Conservation (phyloP, 768 basidiomycete species). For the Mycena filopes region DNA sequence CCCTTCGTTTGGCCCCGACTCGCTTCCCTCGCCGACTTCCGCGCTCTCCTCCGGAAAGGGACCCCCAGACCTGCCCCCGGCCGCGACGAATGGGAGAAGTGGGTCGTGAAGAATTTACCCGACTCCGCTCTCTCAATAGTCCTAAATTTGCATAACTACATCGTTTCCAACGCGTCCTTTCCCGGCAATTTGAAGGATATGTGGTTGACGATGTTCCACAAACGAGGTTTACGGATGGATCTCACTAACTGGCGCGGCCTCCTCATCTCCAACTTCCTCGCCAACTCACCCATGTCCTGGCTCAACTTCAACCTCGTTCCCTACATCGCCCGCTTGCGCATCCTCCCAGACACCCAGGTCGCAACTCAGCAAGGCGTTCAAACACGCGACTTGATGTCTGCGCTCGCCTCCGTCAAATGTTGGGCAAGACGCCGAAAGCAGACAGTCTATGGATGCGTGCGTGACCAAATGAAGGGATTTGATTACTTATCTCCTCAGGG, state of each 20-base stretch:
- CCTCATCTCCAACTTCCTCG: conserved; percentile 29
- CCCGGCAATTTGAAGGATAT: conserved; percentile 29
- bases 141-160: conserved; percentile 30
- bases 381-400: conserved; percentile 30
- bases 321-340: conserved; percentile 26
- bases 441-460: conserved; percentile 27
- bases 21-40: conserved; percentile 9
- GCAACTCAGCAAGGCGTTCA: conserved; percentile 33
- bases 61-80: conserved; percentile 22
- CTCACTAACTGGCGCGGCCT: conserved; percentile 33
- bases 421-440: conserved; percentile 25
- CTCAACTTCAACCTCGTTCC: conserved; percentile 30
- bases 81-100: conserved; percentile 27
- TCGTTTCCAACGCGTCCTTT: conserved; percentile 28
- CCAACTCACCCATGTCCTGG: conserved; percentile 31
- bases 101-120: conserved; percentile 26
- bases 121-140: conserved; percentile 19
- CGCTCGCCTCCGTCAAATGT: conserved; percentile 27
- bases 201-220: conserved; percentile 28
- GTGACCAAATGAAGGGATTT: conserved; percentile 40
- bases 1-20: conserved; percentile 4
- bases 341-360: conserved; percentile 34
- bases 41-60: conserved; percentile 25
- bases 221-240: conserved; percentile 28
- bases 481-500: conserved; percentile 35